Percentiles rank a stretch among this genome's conserved stretches.
Evolutionary conservation across 345 rosid species (phyloP).

Genomic region (Acer negundo): DNA sequence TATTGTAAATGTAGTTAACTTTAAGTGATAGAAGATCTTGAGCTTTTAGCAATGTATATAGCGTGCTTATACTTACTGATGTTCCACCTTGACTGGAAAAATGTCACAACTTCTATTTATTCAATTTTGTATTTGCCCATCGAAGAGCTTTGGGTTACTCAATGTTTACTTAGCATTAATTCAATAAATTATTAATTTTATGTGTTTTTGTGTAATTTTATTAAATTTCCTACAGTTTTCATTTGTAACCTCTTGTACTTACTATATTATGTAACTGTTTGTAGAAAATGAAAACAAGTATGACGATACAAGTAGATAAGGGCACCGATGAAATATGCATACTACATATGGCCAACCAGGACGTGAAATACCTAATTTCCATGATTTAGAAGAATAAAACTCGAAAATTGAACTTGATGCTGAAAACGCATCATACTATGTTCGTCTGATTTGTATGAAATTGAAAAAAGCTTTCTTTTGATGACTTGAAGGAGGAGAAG

Average conservation of each 20-base stretch:
- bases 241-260: neutral
- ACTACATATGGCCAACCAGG: neutral
- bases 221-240: neutral
- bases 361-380: neutral
- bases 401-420: neutral
- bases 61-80: constrained; percentile 15
- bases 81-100: neutral
- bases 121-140: neutral
- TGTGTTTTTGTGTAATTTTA: neutral
- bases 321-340: neutral
- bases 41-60: constrained; percentile 24
- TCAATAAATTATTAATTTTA: neutral
- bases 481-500: neutral
- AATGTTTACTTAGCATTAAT: neutral
- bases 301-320: neutral
- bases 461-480: neutral
- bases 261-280: neutral
- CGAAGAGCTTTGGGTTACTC: neutral
- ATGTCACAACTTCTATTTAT: neutral
- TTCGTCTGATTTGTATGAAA: neutral
- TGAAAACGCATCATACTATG: neutral
- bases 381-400: neutral
- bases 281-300: neutral
- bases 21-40: constrained; percentile 10
- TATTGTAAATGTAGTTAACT: constrained; percentile 16